These are phyloP conservation scores for Scopulariopsis brevicaulis DNA, from an alignment of 2,329 filamentous ascomycete genomes.

Conservation along the genomic window DNA sequence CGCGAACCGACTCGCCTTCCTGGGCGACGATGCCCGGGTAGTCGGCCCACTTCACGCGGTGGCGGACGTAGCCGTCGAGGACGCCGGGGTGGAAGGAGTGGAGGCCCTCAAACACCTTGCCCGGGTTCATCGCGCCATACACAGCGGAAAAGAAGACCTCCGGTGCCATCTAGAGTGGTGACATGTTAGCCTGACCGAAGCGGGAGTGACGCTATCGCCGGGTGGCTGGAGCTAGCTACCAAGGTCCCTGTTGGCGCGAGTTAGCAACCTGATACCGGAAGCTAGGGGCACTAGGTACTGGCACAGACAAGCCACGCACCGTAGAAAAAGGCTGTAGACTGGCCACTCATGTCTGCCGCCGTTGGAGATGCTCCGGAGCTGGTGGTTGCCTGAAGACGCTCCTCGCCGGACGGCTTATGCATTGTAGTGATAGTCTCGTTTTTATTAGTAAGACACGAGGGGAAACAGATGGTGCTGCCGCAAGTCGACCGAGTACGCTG, in stretches of 20 bases:
- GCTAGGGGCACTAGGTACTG: no score
- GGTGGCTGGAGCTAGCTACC: conserved; percentile 13
- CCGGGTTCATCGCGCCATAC: conserved; percentile 43
- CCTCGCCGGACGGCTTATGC: neutral
- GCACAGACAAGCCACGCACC: conserved; percentile 22
- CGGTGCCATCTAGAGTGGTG: conserved; percentile 54
- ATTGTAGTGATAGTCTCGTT: neutral
- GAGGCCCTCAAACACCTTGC: conserved; percentile 39
- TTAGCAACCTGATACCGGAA: neutral
- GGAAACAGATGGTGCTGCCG: no score
- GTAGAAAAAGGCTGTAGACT: conserved; percentile 44
- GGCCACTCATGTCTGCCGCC: conserved; percentile 22
- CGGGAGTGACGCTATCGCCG: neutral
- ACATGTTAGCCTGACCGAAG: conserved; percentile 11
- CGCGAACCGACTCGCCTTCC: conserved; percentile 49
- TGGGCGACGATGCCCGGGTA: conserved; percentile 69
- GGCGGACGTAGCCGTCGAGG: conserved; percentile 61
- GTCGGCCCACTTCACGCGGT: conserved; percentile 56
- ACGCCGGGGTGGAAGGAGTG: conserved; percentile 61
- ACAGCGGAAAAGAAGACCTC: conserved; percentile 79
- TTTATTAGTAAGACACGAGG: neutral
- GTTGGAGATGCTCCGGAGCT: neutral
- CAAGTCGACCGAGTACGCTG: no score
- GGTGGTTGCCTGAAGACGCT: neutral
- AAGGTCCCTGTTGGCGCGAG: conserved; percentile 17